A percentile compares a stretch with the other conserved stretches of the same genome.
Evolutionary conservation across 306 rosid genomes (phyloP).

Genomic region (Dalbergia cochinchinensis): DNA sequence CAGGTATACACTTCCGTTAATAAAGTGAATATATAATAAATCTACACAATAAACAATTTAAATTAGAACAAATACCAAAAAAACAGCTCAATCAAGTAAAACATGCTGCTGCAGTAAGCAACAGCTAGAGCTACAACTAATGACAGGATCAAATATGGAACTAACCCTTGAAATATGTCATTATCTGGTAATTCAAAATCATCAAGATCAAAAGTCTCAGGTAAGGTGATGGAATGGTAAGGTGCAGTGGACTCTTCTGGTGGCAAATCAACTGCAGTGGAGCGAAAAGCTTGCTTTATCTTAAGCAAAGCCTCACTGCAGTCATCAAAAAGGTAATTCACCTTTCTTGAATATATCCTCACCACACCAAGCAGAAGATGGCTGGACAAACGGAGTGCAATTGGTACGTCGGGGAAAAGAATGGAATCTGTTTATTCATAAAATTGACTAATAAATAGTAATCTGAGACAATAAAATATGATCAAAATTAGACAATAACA

Average conservation of each 20-base stretch:
- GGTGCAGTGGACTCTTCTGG: slow-evolving; percentile 99
- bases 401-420: slow-evolving; percentile 95
- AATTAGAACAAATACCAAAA: background rate
- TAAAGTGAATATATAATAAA: slow-evolving; percentile 8
- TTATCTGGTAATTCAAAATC: slow-evolving; percentile 99
- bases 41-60: slow-evolving; percentile 36
- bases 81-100: background rate
- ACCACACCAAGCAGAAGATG: slow-evolving; percentile 99
- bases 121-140: slow-evolving; percentile 34
- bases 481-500: slow-evolving; percentile 28
- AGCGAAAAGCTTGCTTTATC: slow-evolving; percentile 99
- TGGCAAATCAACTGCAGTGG: slow-evolving; percentile 96
- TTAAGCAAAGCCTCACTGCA: slow-evolving; percentile 99
- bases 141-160: slow-evolving; percentile 45
- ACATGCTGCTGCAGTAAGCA: slow-evolving; percentile 30
- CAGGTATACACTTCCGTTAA: slow-evolving; percentile 49
- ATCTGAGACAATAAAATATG: slow-evolving; percentile 33
- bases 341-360: slow-evolving; percentile 99
- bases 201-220: slow-evolving; percentile 99
- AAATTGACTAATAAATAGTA: slow-evolving; percentile 40
- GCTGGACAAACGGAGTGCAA: slow-evolving; percentile 98
- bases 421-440: slow-evolving; percentile 85
- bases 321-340: slow-evolving; percentile 98
- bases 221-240: slow-evolving; percentile 96
- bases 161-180: slow-evolving; percentile 92